Evolutionary conservation across 2,329 filamentous ascomycete genomes (phyloP), one percentile per base, ranked within the genome.

Genomic region (Pseudocercospora cruenta): DNA sequence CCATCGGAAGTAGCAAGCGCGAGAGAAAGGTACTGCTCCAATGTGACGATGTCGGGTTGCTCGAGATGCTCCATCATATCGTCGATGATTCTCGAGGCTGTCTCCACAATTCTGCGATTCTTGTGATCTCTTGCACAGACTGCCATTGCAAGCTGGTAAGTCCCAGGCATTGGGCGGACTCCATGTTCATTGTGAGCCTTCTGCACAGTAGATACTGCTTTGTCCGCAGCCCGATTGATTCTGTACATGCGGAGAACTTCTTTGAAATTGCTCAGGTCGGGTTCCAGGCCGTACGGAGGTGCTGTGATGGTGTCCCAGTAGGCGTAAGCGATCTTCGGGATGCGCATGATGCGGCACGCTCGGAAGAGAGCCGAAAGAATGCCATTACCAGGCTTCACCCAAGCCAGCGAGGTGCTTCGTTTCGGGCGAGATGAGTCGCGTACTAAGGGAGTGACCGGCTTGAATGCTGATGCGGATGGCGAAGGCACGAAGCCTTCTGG

Each of bases 261-360:
- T 69, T 88, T 83, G 80, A 89, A 91, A 75, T 92, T 93, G 69
- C 89, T 84, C 8, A 82, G 73, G 76, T 97, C 94, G 0, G 94
- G 93, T 1, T 81, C 75, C 66, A 97, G 80, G n/a, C 80, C 79
- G 76, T 88, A 84, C 12, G 83, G 78, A 1, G 82, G 77, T 28
- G 78, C 76, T 6, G 90, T 91, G 64, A 97, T 81, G 5, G 90
- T 75, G 19, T 90, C 82, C 94, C 94, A 98, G 78, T 97, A 98
- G 33, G 84, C 84, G 60, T 85, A 79, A n/a, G 88, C 91, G n/a
- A 86, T 79, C 14, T 85, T 84, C 7, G 87, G 86, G 60, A 86
- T 84, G 60, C 86, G 85, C 33, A 89, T 84, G 33, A 86, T 83
- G 12, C 84, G 80, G 60, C 92, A 86, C 6, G 89, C 85, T 54